Base-by-base conservation (phyloP, 768 basidiomycete genomes). In the Lyophyllum decastes region DNA sequence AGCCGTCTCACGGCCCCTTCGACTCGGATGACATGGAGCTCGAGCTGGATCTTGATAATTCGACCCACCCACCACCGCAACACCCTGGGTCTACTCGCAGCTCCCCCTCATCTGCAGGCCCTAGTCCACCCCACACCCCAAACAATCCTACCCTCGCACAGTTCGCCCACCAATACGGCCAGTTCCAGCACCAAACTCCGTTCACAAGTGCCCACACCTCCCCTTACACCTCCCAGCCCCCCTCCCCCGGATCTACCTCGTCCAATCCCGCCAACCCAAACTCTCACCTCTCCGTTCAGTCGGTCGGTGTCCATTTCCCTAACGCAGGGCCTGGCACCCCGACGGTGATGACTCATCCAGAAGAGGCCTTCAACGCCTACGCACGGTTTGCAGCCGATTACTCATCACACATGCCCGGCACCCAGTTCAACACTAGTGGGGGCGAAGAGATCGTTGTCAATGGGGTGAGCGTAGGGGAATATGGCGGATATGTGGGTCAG, bases 21-120 rank as follows among this genome's bases (percentile, higher is more conserved):
- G 90, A 91, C 66, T 77, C 87, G 0, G 89, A 90, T 68, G 90
- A 92, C 64, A 92, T 92, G 89, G 90, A 92, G 63, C 79, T 91
- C 21, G 89, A 90, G 51, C 68, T 90, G 24, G 89, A 90, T 62
- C 75, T 79, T 14, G 77, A 78, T 46, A 67, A 72, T 47, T 60
- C 67, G 11, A 64, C 72, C 1, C 67, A 68, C 26, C 69, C 30
- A 10, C 30, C 30, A 30, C 69, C 69, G 6, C 61, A 68, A 19
- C 64, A 66, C 12, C 55, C 69, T 0, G 62, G 67, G 22, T 61
- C 71, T 21, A 38, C 63, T n/a, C 68, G 67, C 60, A 75, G 76
- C 8, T 76, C 76, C 1, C 78, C 81, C 1, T 77, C 79, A 0
- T 77, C 78, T 6, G 72, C 72, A 35, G 75, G 72, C 1, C 73